phyloP scores from a whole-genome alignment of 176 grass and related monocot species.

The Bolboschoenus planiculmis region DNA sequence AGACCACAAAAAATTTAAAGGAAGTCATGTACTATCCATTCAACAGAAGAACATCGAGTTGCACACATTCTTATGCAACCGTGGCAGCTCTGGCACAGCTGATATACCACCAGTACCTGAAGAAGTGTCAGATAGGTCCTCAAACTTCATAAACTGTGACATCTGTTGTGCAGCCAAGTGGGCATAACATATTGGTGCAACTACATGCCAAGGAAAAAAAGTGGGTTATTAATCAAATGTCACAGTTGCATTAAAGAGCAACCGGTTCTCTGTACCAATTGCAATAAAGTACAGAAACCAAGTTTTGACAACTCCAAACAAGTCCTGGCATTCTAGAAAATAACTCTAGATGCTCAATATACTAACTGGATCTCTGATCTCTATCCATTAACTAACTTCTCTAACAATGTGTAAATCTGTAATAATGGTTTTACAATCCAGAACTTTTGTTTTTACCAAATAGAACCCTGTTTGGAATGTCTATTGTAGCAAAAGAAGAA shows the following conservation, averaged over 20 bases:
- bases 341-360: background rate
- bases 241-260: background rate
- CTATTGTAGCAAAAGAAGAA: background rate
- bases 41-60: conserved; percentile 62
- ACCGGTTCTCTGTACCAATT: background rate
- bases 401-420: background rate
- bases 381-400: background rate
- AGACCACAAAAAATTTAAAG: background rate
- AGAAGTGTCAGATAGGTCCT: conserved; percentile 32
- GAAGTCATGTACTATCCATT: background rate
- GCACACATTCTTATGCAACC: conserved; percentile 27
- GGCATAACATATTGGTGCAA: conserved; percentile 49
- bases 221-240: background rate
- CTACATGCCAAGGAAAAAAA: conserved; percentile 9
- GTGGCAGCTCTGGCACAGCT: conserved; percentile 26
- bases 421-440: background rate
- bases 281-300: background rate
- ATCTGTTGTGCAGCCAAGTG: conserved; percentile 50
- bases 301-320: background rate
- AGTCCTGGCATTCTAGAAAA: background rate
- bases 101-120: background rate
- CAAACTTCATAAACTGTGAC: conserved; percentile 39
- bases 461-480: background rate
- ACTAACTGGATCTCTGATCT: background rate
- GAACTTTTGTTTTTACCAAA: background rate